Base-by-base conservation (phyloP, 2,329 filamentous ascomycete species). In the Gnomoniopsis sp. region DNA sequence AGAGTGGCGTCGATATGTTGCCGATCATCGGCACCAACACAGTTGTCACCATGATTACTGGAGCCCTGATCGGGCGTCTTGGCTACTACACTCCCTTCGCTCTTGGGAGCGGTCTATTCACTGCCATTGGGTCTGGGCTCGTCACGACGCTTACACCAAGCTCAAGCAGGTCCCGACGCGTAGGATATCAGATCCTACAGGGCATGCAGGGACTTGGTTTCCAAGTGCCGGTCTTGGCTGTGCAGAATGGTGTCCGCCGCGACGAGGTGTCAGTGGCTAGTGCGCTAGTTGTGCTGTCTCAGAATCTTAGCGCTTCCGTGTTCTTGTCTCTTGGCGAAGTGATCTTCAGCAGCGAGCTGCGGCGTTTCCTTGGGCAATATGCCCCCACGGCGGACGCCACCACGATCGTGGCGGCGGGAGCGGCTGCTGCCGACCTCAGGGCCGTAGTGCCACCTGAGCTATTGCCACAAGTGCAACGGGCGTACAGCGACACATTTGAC, bases 111-210 rank as follows among this genome's bases (percentile, higher is more conserved):
- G 36, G 26, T 2, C 3, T 47, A 15, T 11, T 54, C 8, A n/a
- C 44, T 1, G 30, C 55, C 10, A 23, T 57, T 21, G 36, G 36
- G 2, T 43, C 22, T 6, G 55, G 55, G 3, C 19, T 57, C 2
- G 23, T 33, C 19, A 41, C 47, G 0, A 8, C 52, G 6, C 33
- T 57, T 6, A 12, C 8, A 8, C 48, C 48, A 17, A 26, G 22
- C 6, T 51, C 15, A 19, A 15, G 48, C 10, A 52, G 15, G 2
- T 36, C 47, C 2, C 11, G 22, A 7, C 50, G 55, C 47, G 19
- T 57, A 2, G 55, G 55, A 6, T 57, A 41, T 6, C 55, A 57
- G 12, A 36, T 57, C 41, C 41, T 57, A 11, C 34, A n/a, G n/a
- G n/a, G n/a, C n/a, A n/a, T n/a, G n/a, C n/a, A n/a, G n/a, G n/a